Conservation (phyloP, 2,329 filamentous ascomycete species). For the Ophiostoma pallidulum region DNA sequence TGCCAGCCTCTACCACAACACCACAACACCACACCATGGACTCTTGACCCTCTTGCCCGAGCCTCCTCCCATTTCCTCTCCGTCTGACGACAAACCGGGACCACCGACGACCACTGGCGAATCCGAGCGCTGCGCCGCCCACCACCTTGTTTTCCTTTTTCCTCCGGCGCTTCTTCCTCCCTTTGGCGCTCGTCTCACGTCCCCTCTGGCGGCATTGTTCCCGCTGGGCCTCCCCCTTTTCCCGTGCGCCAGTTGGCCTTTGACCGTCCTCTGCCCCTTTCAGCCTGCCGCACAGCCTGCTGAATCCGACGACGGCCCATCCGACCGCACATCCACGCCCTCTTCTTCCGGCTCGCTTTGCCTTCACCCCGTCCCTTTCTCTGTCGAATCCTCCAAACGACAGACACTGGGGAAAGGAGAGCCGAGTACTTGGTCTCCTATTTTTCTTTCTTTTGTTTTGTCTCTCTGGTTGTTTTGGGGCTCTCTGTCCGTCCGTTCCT, state of each 20-base stretch:
- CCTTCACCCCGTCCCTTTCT: background rate
- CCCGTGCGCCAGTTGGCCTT: background rate
- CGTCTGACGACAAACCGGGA: too few relatives aligned
- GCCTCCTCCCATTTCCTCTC: too few relatives aligned
- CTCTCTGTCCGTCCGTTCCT: slow-evolving; percentile 5
- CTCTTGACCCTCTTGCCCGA: background rate
- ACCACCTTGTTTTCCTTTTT: too few relatives aligned
- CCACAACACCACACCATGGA: background rate
- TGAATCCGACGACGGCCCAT: background rate
- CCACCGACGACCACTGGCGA: too few relatives aligned
- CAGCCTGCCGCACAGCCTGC: background rate
- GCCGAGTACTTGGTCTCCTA: background rate
- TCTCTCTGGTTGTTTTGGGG: background rate
- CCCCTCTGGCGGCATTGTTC: background rate
- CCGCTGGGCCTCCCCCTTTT: background rate
- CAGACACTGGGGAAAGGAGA: background rate
- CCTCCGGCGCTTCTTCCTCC: background rate
- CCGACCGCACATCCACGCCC: background rate
- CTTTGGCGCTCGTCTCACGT: background rate
- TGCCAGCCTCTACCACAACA: background rate
- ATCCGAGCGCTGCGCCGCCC: too few relatives aligned
- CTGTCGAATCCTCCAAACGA: background rate
- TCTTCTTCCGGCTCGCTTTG: background rate
- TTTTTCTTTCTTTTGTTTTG: background rate
- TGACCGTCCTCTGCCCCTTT: background rate